Evolutionary conservation across 495 filamentous ascomycete genomes (phyloP).

Genomic region (Talaromyces stipitatus): DNA sequence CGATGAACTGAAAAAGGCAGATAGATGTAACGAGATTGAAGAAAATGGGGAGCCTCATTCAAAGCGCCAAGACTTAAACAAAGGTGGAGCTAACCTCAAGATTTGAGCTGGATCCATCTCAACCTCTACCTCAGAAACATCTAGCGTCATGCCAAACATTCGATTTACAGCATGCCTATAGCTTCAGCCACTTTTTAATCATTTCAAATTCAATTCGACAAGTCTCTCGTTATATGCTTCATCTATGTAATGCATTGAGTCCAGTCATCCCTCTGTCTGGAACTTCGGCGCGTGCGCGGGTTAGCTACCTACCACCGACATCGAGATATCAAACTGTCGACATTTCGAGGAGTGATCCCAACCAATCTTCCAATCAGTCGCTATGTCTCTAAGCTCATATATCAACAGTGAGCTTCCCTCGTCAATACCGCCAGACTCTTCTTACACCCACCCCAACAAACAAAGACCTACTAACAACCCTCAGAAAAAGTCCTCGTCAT

Average conservation of each 20-base stretch:
- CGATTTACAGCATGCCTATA: not conserved
- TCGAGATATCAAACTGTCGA: not conserved
- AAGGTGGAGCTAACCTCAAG: not conserved
- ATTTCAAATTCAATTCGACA: not conserved
- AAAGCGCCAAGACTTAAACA: not conserved
- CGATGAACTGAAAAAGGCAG: not conserved
- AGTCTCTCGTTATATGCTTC: not conserved
- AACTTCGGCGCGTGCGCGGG: not conserved
- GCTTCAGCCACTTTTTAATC: not conserved
- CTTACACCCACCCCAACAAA: too few species aligned
- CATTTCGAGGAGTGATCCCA: not conserved
- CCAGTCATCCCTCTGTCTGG: not conserved
- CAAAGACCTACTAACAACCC: not conserved
- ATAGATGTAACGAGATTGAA: too few species aligned
- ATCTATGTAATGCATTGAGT: conserved; percentile 1
- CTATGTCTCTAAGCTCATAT: conserved; percentile 60
- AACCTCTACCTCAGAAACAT: not conserved
- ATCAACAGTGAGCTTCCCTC: conserved; percentile 50
- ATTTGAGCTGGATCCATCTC: not conserved
- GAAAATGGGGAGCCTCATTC: not conserved
- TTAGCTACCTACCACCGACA: not conserved
- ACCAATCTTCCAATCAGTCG: conserved; percentile 6
- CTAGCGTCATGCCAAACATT: not conserved
- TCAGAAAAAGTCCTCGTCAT: conserved; percentile 86
- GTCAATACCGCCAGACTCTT: conserved; percentile 28